These are phyloP conservation scores for Phytopythium vexans DNA, from an alignment of 352 stramenopile genomes.

Conservation along the genomic window DNA sequence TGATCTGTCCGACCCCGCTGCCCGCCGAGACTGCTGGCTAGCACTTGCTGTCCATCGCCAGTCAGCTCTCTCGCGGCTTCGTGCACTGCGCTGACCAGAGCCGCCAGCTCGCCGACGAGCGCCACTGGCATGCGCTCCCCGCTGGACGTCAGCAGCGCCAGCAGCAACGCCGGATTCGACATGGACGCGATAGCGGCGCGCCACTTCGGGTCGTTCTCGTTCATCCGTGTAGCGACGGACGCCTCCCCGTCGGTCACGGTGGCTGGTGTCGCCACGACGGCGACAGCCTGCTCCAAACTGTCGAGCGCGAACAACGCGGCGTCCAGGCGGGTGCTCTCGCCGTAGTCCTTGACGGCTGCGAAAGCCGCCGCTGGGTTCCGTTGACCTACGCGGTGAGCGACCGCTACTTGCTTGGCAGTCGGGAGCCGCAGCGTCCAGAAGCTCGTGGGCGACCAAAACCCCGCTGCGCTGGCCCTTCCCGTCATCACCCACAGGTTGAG, in stretches of 20 bases:
- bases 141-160: conserved; percentile 40
- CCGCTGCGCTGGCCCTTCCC: conserved; percentile 45
- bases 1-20: too few species aligned
- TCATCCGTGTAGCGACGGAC: not conserved
- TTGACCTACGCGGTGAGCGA: not conserved
- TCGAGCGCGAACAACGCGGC: conserved; percentile 60
- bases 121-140: conserved; percentile 1
- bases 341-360: conserved; percentile 44
- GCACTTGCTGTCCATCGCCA: not conserved
- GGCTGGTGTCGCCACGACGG: conserved; percentile 8
- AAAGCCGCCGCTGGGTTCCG: conserved; percentile 35
- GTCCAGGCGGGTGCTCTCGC: conserved; percentile 50
- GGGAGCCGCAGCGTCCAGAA: conserved; percentile 72
- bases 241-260: not conserved
- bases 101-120: conserved; percentile 57
- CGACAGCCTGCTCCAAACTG: conserved; percentile 32
- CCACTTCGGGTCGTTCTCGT: conserved; percentile 14
- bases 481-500: conserved; percentile 51
- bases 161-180: conserved; percentile 62
- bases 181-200: conserved; percentile 25
- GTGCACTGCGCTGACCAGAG: conserved; percentile 50
- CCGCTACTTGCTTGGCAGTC: conserved; percentile 39
- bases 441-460: conserved; percentile 43
- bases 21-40: not conserved
- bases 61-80: conserved; percentile 2